phyloP scores from a whole-genome alignment of 106 monocot genomes.

The Phalaenopsis equestris region DNA sequence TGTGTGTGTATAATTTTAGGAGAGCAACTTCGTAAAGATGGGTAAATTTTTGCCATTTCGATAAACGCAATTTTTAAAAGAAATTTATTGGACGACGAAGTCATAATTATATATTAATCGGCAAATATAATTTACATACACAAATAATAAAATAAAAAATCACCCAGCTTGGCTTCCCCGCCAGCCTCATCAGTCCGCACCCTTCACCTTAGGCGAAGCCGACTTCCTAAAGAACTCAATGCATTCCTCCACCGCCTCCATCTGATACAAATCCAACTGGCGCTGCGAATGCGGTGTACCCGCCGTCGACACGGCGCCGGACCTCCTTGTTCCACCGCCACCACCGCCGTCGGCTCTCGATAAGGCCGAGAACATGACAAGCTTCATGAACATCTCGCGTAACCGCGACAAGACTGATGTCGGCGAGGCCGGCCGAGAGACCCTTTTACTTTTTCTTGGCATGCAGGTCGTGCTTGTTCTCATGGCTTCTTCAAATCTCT shows the following conservation, averaged over 20 bases:
- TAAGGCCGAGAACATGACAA: constrained; percentile 47
- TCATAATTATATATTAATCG: no score
- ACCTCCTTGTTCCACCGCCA: background rate
- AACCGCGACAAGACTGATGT: constrained; percentile 46
- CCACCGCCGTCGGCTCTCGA: constrained; percentile 7
- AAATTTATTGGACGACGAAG: no score
- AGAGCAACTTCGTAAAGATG: no score
- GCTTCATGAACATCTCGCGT: constrained; percentile 51
- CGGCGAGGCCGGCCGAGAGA: constrained; percentile 9
- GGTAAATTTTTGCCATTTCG: no score
- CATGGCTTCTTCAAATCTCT: background rate
- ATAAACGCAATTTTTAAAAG: no score
- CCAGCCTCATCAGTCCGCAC: background rate
- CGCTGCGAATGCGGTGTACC: background rate
- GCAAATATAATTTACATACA: no score
- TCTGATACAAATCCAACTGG: constrained; percentile 41
- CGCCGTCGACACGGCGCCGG: background rate
- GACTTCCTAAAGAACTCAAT: constrained; percentile 83
- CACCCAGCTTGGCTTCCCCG: no score
- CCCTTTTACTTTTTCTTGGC: constrained; percentile 22
- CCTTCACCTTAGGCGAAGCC: constrained; percentile 13
- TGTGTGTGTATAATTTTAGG: no score
- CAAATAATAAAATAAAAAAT: no score
- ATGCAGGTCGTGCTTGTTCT: constrained; percentile 25
- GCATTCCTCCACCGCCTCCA: constrained; percentile 76